These are phyloP conservation scores for Skeletonema costatum DNA, from an alignment of 108 stramenopile species.

Conservation along the genomic window DNA sequence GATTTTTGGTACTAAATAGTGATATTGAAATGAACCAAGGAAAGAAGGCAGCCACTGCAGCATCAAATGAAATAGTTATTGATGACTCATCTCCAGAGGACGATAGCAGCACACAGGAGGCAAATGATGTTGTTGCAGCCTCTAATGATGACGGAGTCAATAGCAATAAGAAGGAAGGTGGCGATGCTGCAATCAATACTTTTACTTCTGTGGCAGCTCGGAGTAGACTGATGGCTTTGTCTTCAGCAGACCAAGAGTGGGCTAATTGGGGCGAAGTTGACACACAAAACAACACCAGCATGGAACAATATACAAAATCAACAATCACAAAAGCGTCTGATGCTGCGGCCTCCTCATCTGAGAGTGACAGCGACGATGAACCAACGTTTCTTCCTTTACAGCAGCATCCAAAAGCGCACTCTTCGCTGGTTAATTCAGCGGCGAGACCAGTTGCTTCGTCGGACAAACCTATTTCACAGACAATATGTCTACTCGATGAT, in stretches of 20 bases:
- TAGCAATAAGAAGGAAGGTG: slow-evolving; percentile 4
- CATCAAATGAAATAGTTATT: slow-evolving; percentile 2
- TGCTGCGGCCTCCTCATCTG: slow-evolving; percentile 35
- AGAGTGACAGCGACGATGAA: slow-evolving; percentile 45
- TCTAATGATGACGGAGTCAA: background rate
- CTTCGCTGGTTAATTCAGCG: background rate
- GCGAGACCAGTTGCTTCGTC: background rate
- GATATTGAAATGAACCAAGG: background rate
- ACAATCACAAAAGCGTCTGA: slow-evolving; percentile 30
- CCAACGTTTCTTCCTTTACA: background rate
- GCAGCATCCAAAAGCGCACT: background rate
- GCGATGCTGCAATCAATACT: background rate
- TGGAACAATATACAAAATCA: slow-evolving; percentile 3
- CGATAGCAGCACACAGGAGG: background rate
- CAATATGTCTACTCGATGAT: background rate
- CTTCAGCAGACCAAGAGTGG: slow-evolving; percentile 44
- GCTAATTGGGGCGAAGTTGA: slow-evolving; percentile 25
- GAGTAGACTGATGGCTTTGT: slow-evolving; percentile 13
- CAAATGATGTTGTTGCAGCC: background rate
- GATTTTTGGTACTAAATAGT: slow-evolving; percentile 28
- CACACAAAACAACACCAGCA: background rate
- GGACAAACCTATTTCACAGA: background rate
- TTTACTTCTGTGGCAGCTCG: background rate
- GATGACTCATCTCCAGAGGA: slow-evolving; percentile 10
- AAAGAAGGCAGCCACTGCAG: background rate